Evolutionary conservation across 2,329 filamentous ascomycete species (phyloP).

Genomic region (Diplodia seriata): DNA sequence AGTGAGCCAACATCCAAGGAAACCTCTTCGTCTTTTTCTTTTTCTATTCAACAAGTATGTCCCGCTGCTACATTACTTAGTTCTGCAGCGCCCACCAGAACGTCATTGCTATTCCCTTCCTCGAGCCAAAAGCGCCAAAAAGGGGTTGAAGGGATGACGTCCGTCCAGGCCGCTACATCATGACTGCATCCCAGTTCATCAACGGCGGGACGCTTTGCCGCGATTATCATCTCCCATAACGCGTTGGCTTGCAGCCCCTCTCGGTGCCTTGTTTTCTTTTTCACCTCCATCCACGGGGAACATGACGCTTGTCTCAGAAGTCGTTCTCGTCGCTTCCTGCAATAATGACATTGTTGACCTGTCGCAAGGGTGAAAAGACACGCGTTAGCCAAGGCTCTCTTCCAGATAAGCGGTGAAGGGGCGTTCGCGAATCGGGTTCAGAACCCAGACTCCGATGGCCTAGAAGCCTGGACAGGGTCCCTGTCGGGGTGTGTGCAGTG

Average conservation of each 20-base stretch:
- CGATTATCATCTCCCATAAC: neutral
- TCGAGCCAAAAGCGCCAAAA: neutral
- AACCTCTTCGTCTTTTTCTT: slow-evolving; percentile 6
- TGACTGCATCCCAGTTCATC: slow-evolving; percentile 1
- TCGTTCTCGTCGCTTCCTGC: slow-evolving; percentile 86
- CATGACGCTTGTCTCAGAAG: slow-evolving; percentile 62
- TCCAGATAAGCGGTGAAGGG: slow-evolving; percentile 32
- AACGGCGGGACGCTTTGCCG: neutral
- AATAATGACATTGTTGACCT: slow-evolving; percentile 92
- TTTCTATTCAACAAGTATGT: slow-evolving; percentile 3
- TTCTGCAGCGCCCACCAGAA: slow-evolving; percentile 7
- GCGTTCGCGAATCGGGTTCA: slow-evolving; percentile 25
- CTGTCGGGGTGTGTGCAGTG: slow-evolving; percentile 1
- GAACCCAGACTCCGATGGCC: slow-evolving; percentile 12
- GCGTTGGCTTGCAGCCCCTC: neutral
- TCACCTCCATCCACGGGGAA: neutral
- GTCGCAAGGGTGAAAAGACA: slow-evolving; percentile 31
- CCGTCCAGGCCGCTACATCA: neutral
- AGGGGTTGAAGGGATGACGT: neutral
- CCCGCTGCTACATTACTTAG: slow-evolving; percentile 15
- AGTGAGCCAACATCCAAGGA: slow-evolving; percentile 9
- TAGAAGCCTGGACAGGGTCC: slow-evolving; percentile 11
- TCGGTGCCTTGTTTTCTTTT: slow-evolving; percentile 4
- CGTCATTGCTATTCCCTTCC: slow-evolving; percentile 7
- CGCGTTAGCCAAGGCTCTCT: slow-evolving; percentile 23